These are phyloP conservation scores for Calophaca sinica DNA, from an alignment of 306 rosid genomes.

Conservation along the genomic window DNA sequence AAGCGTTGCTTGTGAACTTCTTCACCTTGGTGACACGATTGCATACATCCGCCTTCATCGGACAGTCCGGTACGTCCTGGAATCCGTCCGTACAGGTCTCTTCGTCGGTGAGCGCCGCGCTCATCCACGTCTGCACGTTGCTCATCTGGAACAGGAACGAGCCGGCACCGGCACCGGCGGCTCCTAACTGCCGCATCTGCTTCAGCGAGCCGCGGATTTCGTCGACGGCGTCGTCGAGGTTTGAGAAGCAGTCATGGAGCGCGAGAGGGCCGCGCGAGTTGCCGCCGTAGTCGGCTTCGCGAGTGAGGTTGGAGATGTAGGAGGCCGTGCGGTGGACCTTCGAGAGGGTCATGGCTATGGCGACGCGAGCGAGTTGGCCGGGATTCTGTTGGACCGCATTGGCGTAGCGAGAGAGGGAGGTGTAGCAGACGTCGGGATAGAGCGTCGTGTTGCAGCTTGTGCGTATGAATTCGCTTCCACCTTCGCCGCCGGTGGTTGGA, in stretches of 20 bases:
- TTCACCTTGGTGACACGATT: constrained; percentile 58
- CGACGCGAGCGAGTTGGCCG: constrained; percentile 81
- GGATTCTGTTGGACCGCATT: constrained; percentile 72
- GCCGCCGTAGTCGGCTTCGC: constrained; percentile 61
- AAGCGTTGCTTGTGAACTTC: constrained; percentile 90
- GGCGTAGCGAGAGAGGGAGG: constrained; percentile 85
- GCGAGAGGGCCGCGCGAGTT: constrained; percentile 65
- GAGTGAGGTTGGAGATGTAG: constrained; percentile 70
- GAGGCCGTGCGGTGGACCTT: constrained; percentile 60
- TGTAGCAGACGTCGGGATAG: constrained; percentile 87
- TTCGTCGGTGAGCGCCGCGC: constrained; percentile 94
- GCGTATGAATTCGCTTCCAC: constrained; percentile 74
- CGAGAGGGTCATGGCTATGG: constrained; percentile 73
- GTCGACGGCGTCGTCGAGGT: constrained; percentile 85
- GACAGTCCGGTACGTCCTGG: constrained; percentile 64
- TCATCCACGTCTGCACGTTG: constrained; percentile 99
- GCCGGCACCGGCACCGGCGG: constrained; percentile 43
- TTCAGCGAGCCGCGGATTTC: constrained; percentile 86
- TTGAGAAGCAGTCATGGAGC: constrained; percentile 81
- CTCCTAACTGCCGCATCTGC: constrained; percentile 80
- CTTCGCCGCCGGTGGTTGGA: background rate
- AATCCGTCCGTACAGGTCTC: constrained; percentile 98
- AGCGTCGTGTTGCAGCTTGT: constrained; percentile 75
- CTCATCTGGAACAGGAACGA: constrained; percentile 89
- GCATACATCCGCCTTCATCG: constrained; percentile 66